Percentiles rank a stretch among this genome's conserved stretches.
These are phyloP conservation scores for Talaromyces rugulosus DNA, from an alignment of 2,329 filamentous ascomycete species.

Conservation along the genomic window DNA sequence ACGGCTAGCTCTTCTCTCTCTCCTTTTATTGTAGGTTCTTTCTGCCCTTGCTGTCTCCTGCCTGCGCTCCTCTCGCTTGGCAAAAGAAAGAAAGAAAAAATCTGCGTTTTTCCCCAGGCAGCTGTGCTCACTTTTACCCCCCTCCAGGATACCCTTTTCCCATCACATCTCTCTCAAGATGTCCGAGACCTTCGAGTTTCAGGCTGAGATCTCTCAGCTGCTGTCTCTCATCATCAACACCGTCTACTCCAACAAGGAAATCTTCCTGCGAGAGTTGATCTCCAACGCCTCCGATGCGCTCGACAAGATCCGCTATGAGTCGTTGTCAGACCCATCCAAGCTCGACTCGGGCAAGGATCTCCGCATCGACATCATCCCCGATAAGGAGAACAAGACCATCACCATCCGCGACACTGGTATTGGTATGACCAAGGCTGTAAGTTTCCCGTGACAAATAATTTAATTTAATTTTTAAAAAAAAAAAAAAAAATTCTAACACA, in stretches of 20 bases:
- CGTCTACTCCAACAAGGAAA: constrained; percentile 99
- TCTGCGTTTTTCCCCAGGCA: not conserved
- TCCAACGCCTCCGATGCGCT: constrained; percentile 98
- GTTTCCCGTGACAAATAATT: constrained; percentile 34
- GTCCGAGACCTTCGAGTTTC: constrained; percentile 97
- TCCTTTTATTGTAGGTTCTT: constrained; percentile 14
- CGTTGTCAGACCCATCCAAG: constrained; percentile 93
- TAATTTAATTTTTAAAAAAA: not conserved
- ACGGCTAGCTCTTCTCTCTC: not conserved
- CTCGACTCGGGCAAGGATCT: constrained; percentile 97
- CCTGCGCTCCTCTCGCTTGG: not conserved
- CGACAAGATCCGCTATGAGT: constrained; percentile 99
- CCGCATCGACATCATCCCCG: constrained; percentile 96
- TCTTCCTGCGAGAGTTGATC: constrained; percentile 97
- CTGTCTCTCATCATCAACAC: constrained; percentile 99
- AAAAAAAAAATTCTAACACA: constrained; percentile 1
- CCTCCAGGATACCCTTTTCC: constrained; percentile 16
- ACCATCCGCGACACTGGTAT: constrained; percentile 98
- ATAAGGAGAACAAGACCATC: constrained; percentile 96
- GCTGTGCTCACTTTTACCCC: not conserved
- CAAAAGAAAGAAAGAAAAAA: not conserved
- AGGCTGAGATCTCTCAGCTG: constrained; percentile 99
- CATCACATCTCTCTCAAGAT: constrained; percentile 62
- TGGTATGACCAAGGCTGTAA: constrained; percentile 99
- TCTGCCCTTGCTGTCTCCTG: not conserved